A percentile compares a stretch with the other conserved stretches of the same genome.
Conservation (phyloP, 345 rosid genomes). For the Balakata baccata region DNA sequence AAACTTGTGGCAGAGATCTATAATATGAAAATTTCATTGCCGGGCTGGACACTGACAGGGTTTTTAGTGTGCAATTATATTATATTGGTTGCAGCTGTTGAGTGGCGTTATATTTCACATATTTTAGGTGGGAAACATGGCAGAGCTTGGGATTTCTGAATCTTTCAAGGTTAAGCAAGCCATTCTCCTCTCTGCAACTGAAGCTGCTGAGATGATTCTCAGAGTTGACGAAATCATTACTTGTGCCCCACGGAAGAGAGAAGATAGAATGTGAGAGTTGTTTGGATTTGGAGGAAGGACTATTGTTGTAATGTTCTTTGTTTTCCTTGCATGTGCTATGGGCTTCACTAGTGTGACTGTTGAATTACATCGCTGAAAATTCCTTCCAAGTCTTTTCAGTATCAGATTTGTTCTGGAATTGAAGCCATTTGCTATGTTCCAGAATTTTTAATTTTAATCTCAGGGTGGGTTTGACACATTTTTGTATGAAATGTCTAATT, state of each 20-base stretch:
- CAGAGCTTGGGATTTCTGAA: constrained; percentile 78
- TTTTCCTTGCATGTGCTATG: too few species aligned
- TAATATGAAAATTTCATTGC: not conserved
- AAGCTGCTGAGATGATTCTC: constrained; percentile 89
- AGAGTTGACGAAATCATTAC: constrained; percentile 80
- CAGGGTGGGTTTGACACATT: too few species aligned
- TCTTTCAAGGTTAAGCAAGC: constrained; percentile 98
- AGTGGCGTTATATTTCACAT: constrained; percentile 1
- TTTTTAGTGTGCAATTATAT: not conserved
- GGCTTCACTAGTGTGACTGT: too few species aligned
- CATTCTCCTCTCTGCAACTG: constrained; percentile 85
- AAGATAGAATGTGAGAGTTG: constrained; percentile 26
- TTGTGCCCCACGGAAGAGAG: constrained; percentile 72
- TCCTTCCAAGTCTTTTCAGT: too few species aligned
- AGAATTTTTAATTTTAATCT: too few species aligned
- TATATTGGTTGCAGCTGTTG: not conserved
- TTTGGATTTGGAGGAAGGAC: not conserved
- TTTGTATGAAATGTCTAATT: too few species aligned
- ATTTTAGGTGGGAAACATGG: constrained; percentile 85
- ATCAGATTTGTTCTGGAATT: too few species aligned
- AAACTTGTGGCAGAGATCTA: not conserved
- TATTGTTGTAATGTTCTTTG: too few species aligned
- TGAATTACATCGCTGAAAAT: too few species aligned
- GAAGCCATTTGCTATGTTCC: too few species aligned
- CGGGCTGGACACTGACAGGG: not conserved